Evolutionary conservation across 2,329 filamentous ascomycete genomes (phyloP), one percentile per base, ranked within the genome.

Genomic region (Phialemoniopsis sp.): DNA sequence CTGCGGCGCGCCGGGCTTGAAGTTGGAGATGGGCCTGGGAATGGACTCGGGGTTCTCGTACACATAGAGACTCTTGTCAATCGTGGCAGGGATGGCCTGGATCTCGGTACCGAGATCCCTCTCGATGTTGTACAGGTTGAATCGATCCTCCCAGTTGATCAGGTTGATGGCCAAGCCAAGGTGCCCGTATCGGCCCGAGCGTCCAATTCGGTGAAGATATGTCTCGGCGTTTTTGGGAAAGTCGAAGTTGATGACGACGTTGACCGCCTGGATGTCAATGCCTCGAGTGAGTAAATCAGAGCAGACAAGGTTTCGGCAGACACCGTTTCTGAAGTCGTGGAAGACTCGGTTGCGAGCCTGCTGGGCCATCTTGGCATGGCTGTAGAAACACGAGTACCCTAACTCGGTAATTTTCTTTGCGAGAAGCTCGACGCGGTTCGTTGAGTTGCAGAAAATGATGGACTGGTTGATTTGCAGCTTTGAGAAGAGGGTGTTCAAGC

Each of bases 391-490:
- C 2, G 93, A 98, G 68, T 98, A 98, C 49, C 93, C 93, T 49
- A 98, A 80, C 64, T 98, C 94, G 35, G 94, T 98, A 57, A 98
- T 98, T 67, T 98, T 98, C 76, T 98, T 98, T 37, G 93, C 93
- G 18, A 98, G 79, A 38, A 98, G 76, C 67, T 98, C 93, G 45
- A 98, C 93, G 49, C 93, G 88, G 64, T 97, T 97, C 39, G 93
- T 98, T 31, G 93, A 98, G 68, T 98, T 98, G 71, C 93, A 98
- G 72, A 98, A 98, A 62, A 98, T 98, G 70, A 98, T 98, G 46
- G 94, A 98, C 72, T 98, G 93, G 69, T 98, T 98, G 70, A 98
- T 98, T 67, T 98, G 91, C 13, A 98, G 81, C 67, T 96, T 95
- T 53, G 90, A 96, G 73, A 98, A 98, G 47, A 98, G 83, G 1